These are phyloP conservation scores for Hymenotorrendiella dingleyae DNA, from an alignment of 2,329 filamentous ascomycete species.

Conservation along the genomic window DNA sequence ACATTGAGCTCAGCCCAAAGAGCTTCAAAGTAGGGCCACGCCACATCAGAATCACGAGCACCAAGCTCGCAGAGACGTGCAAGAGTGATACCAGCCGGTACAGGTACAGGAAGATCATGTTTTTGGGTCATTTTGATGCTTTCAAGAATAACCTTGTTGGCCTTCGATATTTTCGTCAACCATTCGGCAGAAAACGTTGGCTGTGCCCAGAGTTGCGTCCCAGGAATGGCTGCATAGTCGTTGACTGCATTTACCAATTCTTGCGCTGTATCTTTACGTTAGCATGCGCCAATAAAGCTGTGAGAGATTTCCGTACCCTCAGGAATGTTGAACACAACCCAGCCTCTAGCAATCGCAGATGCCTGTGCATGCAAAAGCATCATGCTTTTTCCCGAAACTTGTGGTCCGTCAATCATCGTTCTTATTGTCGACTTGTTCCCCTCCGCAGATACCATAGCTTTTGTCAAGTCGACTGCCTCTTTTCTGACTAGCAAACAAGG, in stretches of 20 bases:
- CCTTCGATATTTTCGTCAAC: constrained; percentile 64
- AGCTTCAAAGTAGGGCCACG: constrained; percentile 75
- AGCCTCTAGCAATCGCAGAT: constrained; percentile 74
- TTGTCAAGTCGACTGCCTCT: constrained; percentile 70
- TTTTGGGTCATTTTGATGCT: constrained; percentile 42
- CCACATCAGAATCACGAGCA: constrained; percentile 67
- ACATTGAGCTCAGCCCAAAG: constrained; percentile 73
- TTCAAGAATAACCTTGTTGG: constrained; percentile 63
- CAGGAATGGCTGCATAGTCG: constrained; percentile 67
- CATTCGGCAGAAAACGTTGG: constrained; percentile 70
- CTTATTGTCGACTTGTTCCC: constrained; percentile 51
- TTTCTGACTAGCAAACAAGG: constrained; percentile 73
- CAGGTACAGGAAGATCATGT: constrained; percentile 53
- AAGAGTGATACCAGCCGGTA: constrained; percentile 55
- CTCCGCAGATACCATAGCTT: constrained; percentile 49
- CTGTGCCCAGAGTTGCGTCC: constrained; percentile 65
- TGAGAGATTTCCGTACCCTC: constrained; percentile 57
- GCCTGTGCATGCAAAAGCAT: constrained; percentile 77
- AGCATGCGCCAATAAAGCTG: constrained; percentile 5
- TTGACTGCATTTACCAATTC: constrained; percentile 77
- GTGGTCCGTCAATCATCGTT: constrained; percentile 66
- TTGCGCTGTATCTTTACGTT: constrained; percentile 51
- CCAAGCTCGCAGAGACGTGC: constrained; percentile 62
- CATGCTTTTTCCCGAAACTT: constrained; percentile 79
- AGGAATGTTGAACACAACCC: constrained; percentile 84